Conservation (phyloP, 176 grass and related monocot genomes). For the Raddia guianensis region DNA sequence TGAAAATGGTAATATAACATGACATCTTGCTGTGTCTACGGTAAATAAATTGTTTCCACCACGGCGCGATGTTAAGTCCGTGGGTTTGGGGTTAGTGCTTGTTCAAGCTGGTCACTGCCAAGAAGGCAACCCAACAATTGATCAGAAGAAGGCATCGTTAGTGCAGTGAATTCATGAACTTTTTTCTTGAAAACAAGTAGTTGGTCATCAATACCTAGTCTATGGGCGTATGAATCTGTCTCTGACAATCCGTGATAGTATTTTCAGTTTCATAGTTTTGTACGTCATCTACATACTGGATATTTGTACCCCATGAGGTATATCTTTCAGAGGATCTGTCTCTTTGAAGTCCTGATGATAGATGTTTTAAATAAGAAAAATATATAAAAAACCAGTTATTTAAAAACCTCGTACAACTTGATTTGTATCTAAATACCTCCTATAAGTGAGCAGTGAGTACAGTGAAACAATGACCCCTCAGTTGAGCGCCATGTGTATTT, state of each 20-base stretch:
- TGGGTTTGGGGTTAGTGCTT: background rate
- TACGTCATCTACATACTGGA: background rate
- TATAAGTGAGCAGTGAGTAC: too few species aligned
- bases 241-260: background rate
- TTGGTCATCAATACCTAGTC: slow-evolving; percentile 8
- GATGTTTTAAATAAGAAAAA: background rate
- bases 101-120: slow-evolving; percentile 4
- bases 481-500: too few species aligned
- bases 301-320: background rate
- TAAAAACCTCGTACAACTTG: too few species aligned
- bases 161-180: background rate
- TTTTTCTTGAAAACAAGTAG: background rate
- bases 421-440: too few species aligned
- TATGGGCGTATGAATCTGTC: background rate
- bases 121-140: background rate
- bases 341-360: background rate
- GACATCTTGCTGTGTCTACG: background rate
- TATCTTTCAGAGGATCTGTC: background rate
- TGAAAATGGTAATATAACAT: background rate
- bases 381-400: too few species aligned
- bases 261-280: slow-evolving; percentile 2
- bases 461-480: too few species aligned
- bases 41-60: background rate
- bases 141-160: slow-evolving; percentile 20
- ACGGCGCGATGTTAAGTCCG: background rate